Conservation (phyloP, 2,329 filamentous ascomycete species). For the Aspergillus sp. region DNA sequence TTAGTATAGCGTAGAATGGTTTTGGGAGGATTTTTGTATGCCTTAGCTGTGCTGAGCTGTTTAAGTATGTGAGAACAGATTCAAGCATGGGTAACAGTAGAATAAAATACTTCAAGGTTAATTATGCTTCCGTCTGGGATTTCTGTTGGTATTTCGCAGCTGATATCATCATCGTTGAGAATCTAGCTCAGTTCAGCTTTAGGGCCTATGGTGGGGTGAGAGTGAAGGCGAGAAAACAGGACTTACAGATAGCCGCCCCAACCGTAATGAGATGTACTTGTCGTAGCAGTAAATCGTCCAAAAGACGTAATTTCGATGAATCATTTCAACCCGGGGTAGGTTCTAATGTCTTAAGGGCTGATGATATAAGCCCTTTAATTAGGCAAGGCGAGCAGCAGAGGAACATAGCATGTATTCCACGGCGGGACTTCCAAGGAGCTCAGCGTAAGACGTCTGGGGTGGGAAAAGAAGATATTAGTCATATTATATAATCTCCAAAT, state of each 20-base stretch:
- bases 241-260: not conserved
- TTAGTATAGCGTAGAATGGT: no score
- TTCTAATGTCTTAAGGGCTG: not conserved
- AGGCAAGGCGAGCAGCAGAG: not conserved
- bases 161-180: not conserved
- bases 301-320: not conserved
- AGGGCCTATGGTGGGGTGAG: no score
- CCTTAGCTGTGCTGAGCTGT: no score
- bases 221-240: no score
- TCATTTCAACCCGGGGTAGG: not conserved
- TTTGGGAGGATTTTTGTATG: no score
- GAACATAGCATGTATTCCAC: constrained; percentile 6
- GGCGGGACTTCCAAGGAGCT: not conserved
- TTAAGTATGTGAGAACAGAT: no score
- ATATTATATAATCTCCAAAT: not conserved
- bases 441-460: not conserved
- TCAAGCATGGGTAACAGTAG: no score
- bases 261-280: not conserved
- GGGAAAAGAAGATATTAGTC: no score
- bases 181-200: not conserved
- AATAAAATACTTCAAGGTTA: not conserved
- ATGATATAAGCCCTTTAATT: constrained; percentile 1
- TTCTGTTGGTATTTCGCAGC: not conserved
- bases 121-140: not conserved
- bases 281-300: not conserved